phyloP scores from a whole-genome alignment of 805 yeast genomes.

The Candida morakotiae region DNA sequence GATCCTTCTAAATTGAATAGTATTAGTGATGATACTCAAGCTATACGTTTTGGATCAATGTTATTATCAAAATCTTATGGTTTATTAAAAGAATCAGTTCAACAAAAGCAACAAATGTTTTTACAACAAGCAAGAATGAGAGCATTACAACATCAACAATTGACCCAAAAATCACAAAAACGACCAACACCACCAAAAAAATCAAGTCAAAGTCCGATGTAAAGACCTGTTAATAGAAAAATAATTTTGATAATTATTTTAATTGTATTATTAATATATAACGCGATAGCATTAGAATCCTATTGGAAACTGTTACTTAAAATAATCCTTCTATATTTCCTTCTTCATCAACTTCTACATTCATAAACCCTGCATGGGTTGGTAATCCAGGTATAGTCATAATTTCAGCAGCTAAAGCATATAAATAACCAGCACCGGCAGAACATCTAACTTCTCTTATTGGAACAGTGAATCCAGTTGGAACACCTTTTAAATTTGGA shows the following conservation, averaged over 20 bases:
- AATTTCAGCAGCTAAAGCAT: conserved; percentile 94
- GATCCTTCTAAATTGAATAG: conserved; percentile 84
- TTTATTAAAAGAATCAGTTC: conserved; percentile 67
- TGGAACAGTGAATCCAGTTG: conserved; percentile 90
- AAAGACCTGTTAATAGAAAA: conserved; percentile 6
- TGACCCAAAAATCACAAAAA: conserved; percentile 11
- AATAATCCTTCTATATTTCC: conserved; percentile 95
- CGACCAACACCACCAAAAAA: neutral
- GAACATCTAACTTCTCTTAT: conserved; percentile 92
- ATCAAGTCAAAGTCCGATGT: conserved; percentile 4
- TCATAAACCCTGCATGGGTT: conserved; percentile 94
- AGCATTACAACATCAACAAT: conserved; percentile 39
- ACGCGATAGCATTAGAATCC: neutral
- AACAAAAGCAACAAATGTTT: conserved; percentile 53
- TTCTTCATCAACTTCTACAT: conserved; percentile 84
- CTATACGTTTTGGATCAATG: conserved; percentile 90
- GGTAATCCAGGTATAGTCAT: conserved; percentile 97
- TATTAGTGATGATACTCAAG: conserved; percentile 81
- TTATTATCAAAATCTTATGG: conserved; percentile 83
- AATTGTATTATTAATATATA: conserved; percentile 3
- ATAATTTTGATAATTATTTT: conserved; percentile 6
- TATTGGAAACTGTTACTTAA: conserved; percentile 23
- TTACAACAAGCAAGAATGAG: conserved; percentile 49
- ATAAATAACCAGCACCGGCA: conserved; percentile 94
- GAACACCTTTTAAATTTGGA: conserved; percentile 89